A percentile compares a stretch with the other conserved stretches of the same genome.
phyloP scores from a whole-genome alignment of 2,329 filamentous ascomycete genomes.

The Periconia sp. region DNA sequence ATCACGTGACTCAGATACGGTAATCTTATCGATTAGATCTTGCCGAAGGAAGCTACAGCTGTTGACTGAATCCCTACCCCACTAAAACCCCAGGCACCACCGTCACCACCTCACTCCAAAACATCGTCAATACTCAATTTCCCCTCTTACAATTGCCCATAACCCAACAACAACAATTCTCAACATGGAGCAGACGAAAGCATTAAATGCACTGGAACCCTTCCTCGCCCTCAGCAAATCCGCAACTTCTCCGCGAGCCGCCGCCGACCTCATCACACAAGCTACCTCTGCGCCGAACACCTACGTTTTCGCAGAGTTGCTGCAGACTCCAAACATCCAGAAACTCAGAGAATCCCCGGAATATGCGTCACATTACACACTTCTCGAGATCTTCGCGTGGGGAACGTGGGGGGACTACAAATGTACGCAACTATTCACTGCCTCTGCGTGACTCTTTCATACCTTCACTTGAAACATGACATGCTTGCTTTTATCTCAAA shows the following conservation, averaged over 20 bases:
- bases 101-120: not conserved
- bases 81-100: not conserved
- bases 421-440: conserved; percentile 41
- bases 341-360: conserved; percentile 66
- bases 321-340: conserved; percentile 78
- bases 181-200: conserved; percentile 70
- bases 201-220: conserved; percentile 69
- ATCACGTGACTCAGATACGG: not conserved
- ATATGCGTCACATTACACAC: conserved; percentile 63
- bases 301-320: conserved; percentile 92
- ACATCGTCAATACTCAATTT: not conserved
- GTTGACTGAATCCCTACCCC: conserved; percentile 6
- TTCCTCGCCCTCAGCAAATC: conserved; percentile 88
- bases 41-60: not conserved
- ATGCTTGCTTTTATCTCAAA: too few species aligned
- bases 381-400: conserved; percentile 89
- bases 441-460: too few species aligned
- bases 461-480: too few species aligned
- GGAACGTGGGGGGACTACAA: conserved; percentile 83
- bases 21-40: not conserved
- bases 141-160: not conserved
- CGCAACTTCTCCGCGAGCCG: conserved; percentile 78
- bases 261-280: conserved; percentile 81
- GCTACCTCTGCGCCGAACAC: conserved; percentile 89
- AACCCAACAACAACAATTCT: not conserved